These are phyloP conservation scores for Trichoderma sp. DNA, from an alignment of 2,329 filamentous ascomycete genomes.

Conservation along the genomic window DNA sequence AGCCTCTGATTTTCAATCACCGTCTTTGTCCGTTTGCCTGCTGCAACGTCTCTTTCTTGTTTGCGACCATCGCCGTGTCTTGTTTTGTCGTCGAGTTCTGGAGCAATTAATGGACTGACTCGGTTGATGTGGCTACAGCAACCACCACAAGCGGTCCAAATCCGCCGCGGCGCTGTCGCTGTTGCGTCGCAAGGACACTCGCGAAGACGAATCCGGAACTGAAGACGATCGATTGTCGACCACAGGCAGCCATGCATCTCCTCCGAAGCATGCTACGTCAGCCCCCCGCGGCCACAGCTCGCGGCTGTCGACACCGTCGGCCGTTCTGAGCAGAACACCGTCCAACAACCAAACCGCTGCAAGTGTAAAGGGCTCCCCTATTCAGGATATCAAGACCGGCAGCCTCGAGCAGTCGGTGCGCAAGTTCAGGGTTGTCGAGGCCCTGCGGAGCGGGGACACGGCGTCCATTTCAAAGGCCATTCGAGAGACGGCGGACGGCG, in stretches of 20 bases:
- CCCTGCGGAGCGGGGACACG: slow-evolving; percentile 85
- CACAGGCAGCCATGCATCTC: slow-evolving; percentile 31
- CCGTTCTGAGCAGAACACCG: slow-evolving; percentile 42
- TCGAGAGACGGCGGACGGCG: slow-evolving; percentile 58
- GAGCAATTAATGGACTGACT: background rate
- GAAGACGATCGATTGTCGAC: slow-evolving; percentile 48
- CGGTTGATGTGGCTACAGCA: slow-evolving; percentile 10
- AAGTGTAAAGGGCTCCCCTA: slow-evolving; percentile 24
- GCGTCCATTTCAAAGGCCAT: slow-evolving; percentile 85
- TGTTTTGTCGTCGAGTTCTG: background rate
- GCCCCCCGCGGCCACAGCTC: slow-evolving; percentile 45
- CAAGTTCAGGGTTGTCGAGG: slow-evolving; percentile 92
- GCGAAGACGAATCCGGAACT: slow-evolving; percentile 52
- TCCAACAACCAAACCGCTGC: slow-evolving; percentile 32
- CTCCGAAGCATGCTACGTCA: slow-evolving; percentile 34
- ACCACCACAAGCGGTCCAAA: slow-evolving; percentile 53
- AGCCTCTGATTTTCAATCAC: background rate
- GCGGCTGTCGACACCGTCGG: slow-evolving; percentile 46
- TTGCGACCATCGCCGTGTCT: background rate
- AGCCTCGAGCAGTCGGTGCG: slow-evolving; percentile 90
- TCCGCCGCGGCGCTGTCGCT: slow-evolving; percentile 52
- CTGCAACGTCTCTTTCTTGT: background rate
- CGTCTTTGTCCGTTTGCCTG: background rate
- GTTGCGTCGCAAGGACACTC: slow-evolving; percentile 51
- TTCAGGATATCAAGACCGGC: slow-evolving; percentile 44